Evolutionary conservation across 225 moss, liverwort and hornwort genomes (phyloP).

Genomic region (Neckera pumila): DNA sequence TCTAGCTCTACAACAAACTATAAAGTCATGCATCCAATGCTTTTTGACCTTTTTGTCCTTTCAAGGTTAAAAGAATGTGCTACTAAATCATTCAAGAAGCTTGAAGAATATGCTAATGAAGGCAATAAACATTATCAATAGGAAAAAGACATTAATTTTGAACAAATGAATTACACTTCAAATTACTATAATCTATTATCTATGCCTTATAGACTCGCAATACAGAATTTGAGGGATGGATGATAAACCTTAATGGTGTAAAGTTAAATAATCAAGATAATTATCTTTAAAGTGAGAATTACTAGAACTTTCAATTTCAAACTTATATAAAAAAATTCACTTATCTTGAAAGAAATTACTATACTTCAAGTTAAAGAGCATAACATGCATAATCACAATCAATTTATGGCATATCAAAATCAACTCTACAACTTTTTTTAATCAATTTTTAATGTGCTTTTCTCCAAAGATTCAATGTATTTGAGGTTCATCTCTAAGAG

Average conservation of each 20-base stretch:
- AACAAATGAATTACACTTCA: background rate
- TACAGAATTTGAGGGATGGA: background rate
- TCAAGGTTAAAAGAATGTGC: background rate
- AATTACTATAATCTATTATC: too few relatives aligned
- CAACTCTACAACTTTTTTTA: too few relatives aligned
- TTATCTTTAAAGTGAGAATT: background rate
- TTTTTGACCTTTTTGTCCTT: background rate
- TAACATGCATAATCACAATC: background rate
- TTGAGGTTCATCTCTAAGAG: background rate
- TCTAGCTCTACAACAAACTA: background rate
- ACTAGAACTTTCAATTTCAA: background rate
- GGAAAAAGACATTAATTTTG: background rate
- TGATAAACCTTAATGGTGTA: too few relatives aligned
- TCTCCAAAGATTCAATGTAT: accelerated
- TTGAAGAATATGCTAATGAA: background rate
- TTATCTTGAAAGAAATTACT: background rate
- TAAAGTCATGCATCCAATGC: background rate
- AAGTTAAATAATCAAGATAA: background rate
- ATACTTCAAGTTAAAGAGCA: background rate
- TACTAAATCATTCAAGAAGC: too few relatives aligned
- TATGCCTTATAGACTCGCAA: background rate
- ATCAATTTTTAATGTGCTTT: background rate
- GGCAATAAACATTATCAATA: too few relatives aligned
- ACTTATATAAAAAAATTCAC: background rate
- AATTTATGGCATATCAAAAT: background rate